Evolutionary conservation across 2,329 filamentous ascomycete species (phyloP), one percentile per base, ranked within the genome.

Genomic region (Juglanconis sp.): DNA sequence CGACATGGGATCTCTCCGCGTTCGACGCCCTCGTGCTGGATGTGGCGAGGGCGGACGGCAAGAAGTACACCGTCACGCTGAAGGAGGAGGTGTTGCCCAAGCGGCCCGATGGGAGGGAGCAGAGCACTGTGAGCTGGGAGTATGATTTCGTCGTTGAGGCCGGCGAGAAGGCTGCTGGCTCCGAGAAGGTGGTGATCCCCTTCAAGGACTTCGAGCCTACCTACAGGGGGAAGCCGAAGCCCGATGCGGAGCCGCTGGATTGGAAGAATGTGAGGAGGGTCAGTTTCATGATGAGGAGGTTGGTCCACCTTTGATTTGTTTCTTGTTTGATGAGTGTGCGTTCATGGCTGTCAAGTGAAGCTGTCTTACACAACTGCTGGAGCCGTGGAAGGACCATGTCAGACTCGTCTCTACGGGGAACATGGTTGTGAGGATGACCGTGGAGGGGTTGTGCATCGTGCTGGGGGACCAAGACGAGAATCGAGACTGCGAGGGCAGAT

Each of bases 241-340:
- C 81, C 17, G 86, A 89, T 73, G 83, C 83, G 0, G 72, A 78
- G 59, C 78, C 81, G 5, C 71, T 95, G 65, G 77, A 92, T 66
- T 68, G 82, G 64, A 77, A 77, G 52, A 76, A 77, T 48, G 77
- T 95, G 44, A 88, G 84, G 73, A 79, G 89, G 51, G 77, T 94
- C 35, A 87, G 86, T 54, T 79, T 95, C 61, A 93, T 95, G 91
- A 89, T 90, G 80, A 78, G 91, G 71, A 95, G 91, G 90, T 91
- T 73, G 61, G 77, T 70, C 4, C 24, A 52, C 11, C 17, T 24
- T 24, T 24, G 17, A 1, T 24, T 24, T 24, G 1, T 24, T 24
- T 24, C 17, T 24, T 24, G 17, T 24, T 24, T 24, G 17, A 24
- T 24, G 17, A 24, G 17, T 24, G 17, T 24, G 17, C 17, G 17